Base-by-base conservation (phyloP, 768 basidiomycete genomes). In the Xanthoconium purpureum region DNA sequence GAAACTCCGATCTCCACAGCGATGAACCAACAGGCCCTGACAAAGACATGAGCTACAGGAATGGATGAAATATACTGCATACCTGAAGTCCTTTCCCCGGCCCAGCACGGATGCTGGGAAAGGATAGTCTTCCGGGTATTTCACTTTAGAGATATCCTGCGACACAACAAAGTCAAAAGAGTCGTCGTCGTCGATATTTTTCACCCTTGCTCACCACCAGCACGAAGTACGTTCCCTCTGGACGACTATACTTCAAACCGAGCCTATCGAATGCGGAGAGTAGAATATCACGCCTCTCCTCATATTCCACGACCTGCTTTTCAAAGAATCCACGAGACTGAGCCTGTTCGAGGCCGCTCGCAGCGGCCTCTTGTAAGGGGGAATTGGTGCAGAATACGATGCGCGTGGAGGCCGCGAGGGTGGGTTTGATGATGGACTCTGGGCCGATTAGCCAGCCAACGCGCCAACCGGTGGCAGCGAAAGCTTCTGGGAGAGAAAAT, bases 391-490 rank as follows among this genome's bases (percentile, higher is more conserved):
- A 96, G 77, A 97, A 98, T 33, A 98, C 89, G 65, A 98, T 95
- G 33, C 97, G 88, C 0, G 95, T 96, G 47, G 84, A 85, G 6
- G 93, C 96, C 9, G 94, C 93, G 30, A 97, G 81, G 15, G 93
- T 89, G 3, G 96, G 93, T 44, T 77, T 75, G 52, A 95, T 89
- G 65, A 98, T 88, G 39, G 82, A 85, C 30, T 80, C 66, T 9
- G 94, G 93, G 17, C 88, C 97, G 63, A 98, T 88, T 9, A 96
- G 82, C 95, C 95, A 98, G 60, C 97, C 96, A 47, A 98, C 84
- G 55, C 96, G 88, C 95, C 94, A 98, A 28, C 97, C 96, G 3
- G 96, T 99, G 6, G 93, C 92, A 14, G 94, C 91, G 72, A 99
- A 99, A 6, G 93, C 85, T 78, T 98, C 94, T 95, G 72, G 15